A percentile compares a stretch with the other conserved stretches of the same genome.
phyloP scores from a whole-genome alignment of 2,329 filamentous ascomycete genomes.

The Paecilomyces sp. region DNA sequence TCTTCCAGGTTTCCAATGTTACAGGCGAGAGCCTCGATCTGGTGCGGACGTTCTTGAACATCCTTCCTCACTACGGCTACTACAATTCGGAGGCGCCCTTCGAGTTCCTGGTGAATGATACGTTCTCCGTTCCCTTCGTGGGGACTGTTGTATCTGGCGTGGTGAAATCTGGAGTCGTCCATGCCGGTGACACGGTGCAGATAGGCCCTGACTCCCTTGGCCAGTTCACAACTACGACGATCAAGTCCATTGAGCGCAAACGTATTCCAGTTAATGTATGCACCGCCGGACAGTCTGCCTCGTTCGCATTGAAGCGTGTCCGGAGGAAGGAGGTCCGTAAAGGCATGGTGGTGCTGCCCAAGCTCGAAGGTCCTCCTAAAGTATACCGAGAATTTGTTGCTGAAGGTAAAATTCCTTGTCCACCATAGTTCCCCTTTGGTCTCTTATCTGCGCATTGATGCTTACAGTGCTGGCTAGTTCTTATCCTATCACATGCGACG shows the following conservation, averaged over 20 bases:
- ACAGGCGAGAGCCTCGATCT: slow-evolving; percentile 86
- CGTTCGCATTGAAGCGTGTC: slow-evolving; percentile 81
- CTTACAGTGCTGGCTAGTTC: slow-evolving; percentile 47
- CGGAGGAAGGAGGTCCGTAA: slow-evolving; percentile 90
- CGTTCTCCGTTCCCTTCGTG: slow-evolving; percentile 94
- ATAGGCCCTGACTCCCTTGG: slow-evolving; percentile 87
- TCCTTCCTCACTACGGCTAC: slow-evolving; percentile 86
- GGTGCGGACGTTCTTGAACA: slow-evolving; percentile 88
- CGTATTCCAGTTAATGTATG: slow-evolving; percentile 81
- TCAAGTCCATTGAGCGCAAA: slow-evolving; percentile 92
- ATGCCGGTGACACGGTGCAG: slow-evolving; percentile 81
- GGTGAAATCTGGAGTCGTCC: slow-evolving; percentile 78
- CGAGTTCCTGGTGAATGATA: slow-evolving; percentile 95
- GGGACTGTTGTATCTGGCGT: slow-evolving; percentile 95
- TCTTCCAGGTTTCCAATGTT: slow-evolving; percentile 98
- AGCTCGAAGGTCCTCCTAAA: slow-evolving; percentile 66
- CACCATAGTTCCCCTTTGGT: neutral
- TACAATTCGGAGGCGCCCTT: slow-evolving; percentile 85
- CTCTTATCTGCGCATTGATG: neutral
- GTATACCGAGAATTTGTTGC: slow-evolving; percentile 72
- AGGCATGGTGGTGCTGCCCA: slow-evolving; percentile 93
- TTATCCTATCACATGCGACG: slow-evolving; percentile 91
- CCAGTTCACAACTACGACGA: slow-evolving; percentile 77
- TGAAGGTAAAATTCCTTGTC: slow-evolving; percentile 52
- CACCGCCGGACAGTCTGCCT: slow-evolving; percentile 85